Evolutionary conservation across 2,329 filamentous ascomycete species (phyloP), one percentile per base, ranked within the genome.

Genomic region (Stachybotrys chlorohalonatus): DNA sequence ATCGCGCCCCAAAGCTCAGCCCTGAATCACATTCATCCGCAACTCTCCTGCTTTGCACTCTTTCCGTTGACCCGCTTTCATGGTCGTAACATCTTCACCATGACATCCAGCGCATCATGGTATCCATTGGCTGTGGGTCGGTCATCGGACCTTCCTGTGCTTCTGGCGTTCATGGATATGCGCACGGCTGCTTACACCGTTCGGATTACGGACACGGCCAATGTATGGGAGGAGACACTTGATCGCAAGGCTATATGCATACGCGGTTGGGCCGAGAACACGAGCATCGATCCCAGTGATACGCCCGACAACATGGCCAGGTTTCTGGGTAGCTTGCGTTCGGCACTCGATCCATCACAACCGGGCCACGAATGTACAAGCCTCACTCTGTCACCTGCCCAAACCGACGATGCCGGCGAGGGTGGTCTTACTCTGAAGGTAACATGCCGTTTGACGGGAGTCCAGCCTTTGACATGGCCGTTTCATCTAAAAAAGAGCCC

Each of bases 231-330:
- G 31, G 88, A 92, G 69, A 75, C 68, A 8, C 70, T 91, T 24
- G 78, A 83, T 54, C 74, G 82, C 24, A 75, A 74, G n/a, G 76
- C 74, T 11, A 86, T 93, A 55, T 77, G 84, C 54, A 72, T 76
- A 56, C 81, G 86, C 56, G 86, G 83, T 32, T 75, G 81, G 54
- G 71, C 79, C 30, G 78, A 85, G 60, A 78, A 83, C 61, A 88
- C 85, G 15, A 84, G 81, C 57, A 90, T 93, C 57, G 87, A 93
- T 64, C 84, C 89, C 1, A 84, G 80, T 64, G 84, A 87, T 59
- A 85, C 86, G 56, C 73, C 76, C 0, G 80, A 83, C 52, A 88
- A 93, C 63, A 82, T 89, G 70, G 66, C 71, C 31, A 83, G 84
- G 52, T 82, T 93, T 52, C 72, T 92, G 13, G 75, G 80, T 24